Evolutionary conservation across 805 yeast genomes (phyloP).

Genomic region (Ogataea naganishii): DNA sequence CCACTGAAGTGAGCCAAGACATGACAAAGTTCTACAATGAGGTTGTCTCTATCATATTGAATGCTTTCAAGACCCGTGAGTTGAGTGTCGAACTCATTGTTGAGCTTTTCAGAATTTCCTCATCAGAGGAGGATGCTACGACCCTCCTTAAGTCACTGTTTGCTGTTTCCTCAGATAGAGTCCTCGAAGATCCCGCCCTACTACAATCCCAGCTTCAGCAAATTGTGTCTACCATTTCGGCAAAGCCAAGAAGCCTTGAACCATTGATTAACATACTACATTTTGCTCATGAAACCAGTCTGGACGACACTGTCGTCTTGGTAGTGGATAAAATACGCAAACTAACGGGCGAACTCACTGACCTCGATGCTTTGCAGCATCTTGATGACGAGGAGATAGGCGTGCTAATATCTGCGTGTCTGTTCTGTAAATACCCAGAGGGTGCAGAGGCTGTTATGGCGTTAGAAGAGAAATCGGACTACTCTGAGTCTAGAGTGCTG

Average conservation of each 20-base stretch:
- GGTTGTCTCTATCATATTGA: slow-evolving; percentile 19
- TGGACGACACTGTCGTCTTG: slow-evolving; percentile 14
- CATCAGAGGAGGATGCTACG: slow-evolving; percentile 7
- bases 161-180: slow-evolving; percentile 21
- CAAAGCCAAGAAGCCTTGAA: slow-evolving; percentile 3
- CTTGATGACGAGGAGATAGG: slow-evolving; percentile 18
- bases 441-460: too few relatives aligned
- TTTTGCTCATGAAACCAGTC: slow-evolving; percentile 19
- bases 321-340: slow-evolving; percentile 13
- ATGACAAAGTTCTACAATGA: slow-evolving; percentile 6
- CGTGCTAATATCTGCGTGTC: slow-evolving; percentile 16
- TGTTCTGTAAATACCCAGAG: too few relatives aligned
- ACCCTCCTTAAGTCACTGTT: slow-evolving; percentile 11
- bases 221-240: slow-evolving; percentile 12
- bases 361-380: slow-evolving; percentile 3
- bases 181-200: too few relatives aligned
- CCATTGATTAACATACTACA: slow-evolving; percentile 21
- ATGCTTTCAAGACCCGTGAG: slow-evolving; percentile 18
- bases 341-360: slow-evolving; percentile 4
- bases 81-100: slow-evolving; percentile 1
- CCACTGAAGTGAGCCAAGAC: too few relatives aligned
- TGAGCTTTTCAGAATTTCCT: slow-evolving; percentile 2
- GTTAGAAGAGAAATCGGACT: too few relatives aligned
- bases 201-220: slow-evolving; percentile 10
- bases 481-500: too few relatives aligned